Conservation (phyloP, 2,329 filamentous ascomycete genomes). For the Phialophora verrucosa region DNA sequence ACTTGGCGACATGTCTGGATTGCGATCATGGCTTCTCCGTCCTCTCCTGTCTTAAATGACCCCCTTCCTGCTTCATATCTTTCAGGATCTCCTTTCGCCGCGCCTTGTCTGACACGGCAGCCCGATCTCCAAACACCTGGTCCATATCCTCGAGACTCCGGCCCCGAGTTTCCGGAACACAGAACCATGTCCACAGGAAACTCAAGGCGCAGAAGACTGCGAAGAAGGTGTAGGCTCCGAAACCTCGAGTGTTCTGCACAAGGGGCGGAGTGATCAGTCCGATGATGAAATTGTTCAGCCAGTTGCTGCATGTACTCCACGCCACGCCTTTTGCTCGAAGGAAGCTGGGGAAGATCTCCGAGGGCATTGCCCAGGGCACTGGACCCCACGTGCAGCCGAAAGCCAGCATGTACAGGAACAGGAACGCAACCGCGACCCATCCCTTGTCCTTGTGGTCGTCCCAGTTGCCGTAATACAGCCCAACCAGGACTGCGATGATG, state of each 20-base stretch:
- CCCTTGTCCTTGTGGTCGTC: conserved; percentile 57
- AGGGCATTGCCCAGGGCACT: conserved; percentile 50
- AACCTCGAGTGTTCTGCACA: conserved; percentile 60
- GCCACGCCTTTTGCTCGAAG: conserved; percentile 70
- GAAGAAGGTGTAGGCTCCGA: conserved; percentile 65
- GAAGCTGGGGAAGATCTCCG: conserved; percentile 68
- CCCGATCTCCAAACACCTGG: conserved; percentile 47
- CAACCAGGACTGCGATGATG: conserved; percentile 61
- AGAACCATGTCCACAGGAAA: conserved; percentile 58
- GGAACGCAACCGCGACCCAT: conserved; percentile 63
- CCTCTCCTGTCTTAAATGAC: not conserved
- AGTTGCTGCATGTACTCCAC: conserved; percentile 67
- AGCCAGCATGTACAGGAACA: conserved; percentile 67
- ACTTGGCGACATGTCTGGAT: not conserved
- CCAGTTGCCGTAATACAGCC: conserved; percentile 59
- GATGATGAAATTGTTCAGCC: conserved; percentile 69
- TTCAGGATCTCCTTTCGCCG: not conserved
- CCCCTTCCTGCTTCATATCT: not conserved
- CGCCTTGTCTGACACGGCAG: not conserved
- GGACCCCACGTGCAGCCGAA: conserved; percentile 63
- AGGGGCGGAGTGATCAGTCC: conserved; percentile 69
- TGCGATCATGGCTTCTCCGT: not conserved
- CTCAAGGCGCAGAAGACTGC: conserved; percentile 60
- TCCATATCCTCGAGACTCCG: conserved; percentile 63
- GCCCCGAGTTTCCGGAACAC: conserved; percentile 65